Base-by-base conservation (phyloP, 108 stramenopile species). In the Discostella pseudostelligera region DNA sequence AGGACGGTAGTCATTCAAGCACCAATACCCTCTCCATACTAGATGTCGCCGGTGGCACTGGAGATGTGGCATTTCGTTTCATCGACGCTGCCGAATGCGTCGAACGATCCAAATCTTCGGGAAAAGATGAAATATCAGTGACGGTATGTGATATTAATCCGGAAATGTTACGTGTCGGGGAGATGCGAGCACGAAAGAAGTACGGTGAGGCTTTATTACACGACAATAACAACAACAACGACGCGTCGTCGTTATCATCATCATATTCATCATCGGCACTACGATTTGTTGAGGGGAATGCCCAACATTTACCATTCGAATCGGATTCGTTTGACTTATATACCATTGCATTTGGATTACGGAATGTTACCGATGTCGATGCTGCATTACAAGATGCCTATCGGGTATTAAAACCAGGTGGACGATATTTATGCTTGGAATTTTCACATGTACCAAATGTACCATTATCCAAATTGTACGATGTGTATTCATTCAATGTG, bases 21-120 rank as follows among this genome's bases (percentile, higher is more conserved):
- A n/a, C 53, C 10, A 19, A 29, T 10, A 39, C 26, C 12, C 53
- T 88, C n/a, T 67, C 73, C 14, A 81, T 90, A 35, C 78, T 97
- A 17, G 98, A 99, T 70, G 93, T 99, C 2, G 99, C 99, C 20
- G 99, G 99, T 3, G 99, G 99, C 16, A 99, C 99, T 12, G 98
- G 98, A 12, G 98, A 99, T 74, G 89, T 99, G 40, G 92, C 96
- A 25, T 99, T 99, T 82, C 94, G 97, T 22, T 88, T 96, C 42
- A 65, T 92, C 21, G 89, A 95, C 8, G 86, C 87, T 5, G 83
- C 89, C 14, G 68, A 74, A 12, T 88, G 88, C 47, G 51, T 53
- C 35, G 88, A 88, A 61, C 83, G 87, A 6, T 29, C 74, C 22
- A 82, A 68, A 64, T 67, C 71, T n/a, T 72, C 79, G 17, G 78